A percentile compares a stretch with the other conserved stretches of the same genome.
Conservation (phyloP, 352 stramenopile species). For the Phytophthora tentaculata region DNA sequence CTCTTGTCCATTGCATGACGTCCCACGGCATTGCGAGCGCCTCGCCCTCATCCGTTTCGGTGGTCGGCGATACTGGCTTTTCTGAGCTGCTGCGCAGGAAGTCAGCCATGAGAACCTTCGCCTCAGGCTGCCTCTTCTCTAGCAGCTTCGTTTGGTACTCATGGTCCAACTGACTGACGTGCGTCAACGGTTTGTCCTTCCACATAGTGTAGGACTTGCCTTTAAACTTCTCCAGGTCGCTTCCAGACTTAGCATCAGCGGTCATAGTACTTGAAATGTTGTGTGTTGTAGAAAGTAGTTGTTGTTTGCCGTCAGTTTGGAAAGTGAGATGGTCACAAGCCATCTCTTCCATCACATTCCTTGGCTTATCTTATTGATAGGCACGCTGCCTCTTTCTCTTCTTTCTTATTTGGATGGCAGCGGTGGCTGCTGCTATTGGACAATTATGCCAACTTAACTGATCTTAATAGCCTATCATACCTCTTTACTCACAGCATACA, state of each 20-base stretch:
- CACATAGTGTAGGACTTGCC: conserved; percentile 27
- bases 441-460: background rate
- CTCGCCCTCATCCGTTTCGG: too few species aligned
- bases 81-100: conserved; percentile 9
- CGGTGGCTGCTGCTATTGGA: background rate
- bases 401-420: too few species aligned
- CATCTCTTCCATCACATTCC: background rate
- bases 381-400: background rate
- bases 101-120: conserved; percentile 20
- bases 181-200: conserved; percentile 23
- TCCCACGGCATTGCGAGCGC: conserved; percentile 12
- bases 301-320: conserved; percentile 15
- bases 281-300: background rate
- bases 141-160: conserved; percentile 23
- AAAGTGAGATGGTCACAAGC: too few species aligned
- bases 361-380: background rate
- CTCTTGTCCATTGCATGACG: conserved; percentile 9
- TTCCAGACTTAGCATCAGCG: conserved; percentile 8
- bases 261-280: conserved; percentile 26
- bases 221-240: conserved; percentile 14
- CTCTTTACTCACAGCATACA: too few species aligned
- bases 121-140: conserved; percentile 19
- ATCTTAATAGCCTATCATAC: too few species aligned
- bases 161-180: conserved; percentile 23
- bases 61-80: too few species aligned